Percentiles rank a stretch among this genome's conserved stretches.
These are phyloP conservation scores for Fragaria ananassa DNA, from an alignment of 306 rosid species.

Conservation along the genomic window DNA sequence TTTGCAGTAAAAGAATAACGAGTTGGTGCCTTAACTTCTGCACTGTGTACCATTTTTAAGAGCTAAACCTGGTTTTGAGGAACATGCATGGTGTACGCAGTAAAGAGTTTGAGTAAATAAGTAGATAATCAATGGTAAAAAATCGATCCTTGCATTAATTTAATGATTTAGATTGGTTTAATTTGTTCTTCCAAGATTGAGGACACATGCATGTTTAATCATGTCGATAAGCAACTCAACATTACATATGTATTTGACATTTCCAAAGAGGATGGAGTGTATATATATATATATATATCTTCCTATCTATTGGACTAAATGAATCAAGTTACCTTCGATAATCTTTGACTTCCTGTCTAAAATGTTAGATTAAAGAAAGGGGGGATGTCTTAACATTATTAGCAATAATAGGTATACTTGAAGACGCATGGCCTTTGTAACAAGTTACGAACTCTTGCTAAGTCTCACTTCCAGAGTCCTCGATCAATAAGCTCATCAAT, in stretches of 20 bases:
- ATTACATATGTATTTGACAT: neutral
- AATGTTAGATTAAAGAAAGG: neutral
- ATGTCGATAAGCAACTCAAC: neutral
- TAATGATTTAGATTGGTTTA: no score
- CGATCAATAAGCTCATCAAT: no score
- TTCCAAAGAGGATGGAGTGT: neutral
- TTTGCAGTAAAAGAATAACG: no score
- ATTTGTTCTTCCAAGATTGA: neutral
- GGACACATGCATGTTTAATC: neutral
- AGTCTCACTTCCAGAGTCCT: neutral
- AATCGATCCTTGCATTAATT: no score
- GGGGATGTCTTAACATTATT: neutral
- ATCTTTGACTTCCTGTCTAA: conserved; percentile 8
- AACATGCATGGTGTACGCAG: no score
- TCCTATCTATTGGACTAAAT: no score
- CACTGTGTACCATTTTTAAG: no score
- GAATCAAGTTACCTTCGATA: neutral
- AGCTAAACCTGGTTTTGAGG: no score
- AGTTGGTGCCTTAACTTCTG: no score
- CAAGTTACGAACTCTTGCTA: neutral
- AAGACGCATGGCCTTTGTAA: neutral
- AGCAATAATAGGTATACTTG: neutral
- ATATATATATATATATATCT: neutral
- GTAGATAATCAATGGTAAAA: neutral
- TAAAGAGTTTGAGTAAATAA: no score